A percentile compares a stretch with the other conserved stretches of the same genome.
Evolutionary conservation across 805 yeast genomes (phyloP).

Genomic region (Metschnikowia chrysomelidarum): DNA sequence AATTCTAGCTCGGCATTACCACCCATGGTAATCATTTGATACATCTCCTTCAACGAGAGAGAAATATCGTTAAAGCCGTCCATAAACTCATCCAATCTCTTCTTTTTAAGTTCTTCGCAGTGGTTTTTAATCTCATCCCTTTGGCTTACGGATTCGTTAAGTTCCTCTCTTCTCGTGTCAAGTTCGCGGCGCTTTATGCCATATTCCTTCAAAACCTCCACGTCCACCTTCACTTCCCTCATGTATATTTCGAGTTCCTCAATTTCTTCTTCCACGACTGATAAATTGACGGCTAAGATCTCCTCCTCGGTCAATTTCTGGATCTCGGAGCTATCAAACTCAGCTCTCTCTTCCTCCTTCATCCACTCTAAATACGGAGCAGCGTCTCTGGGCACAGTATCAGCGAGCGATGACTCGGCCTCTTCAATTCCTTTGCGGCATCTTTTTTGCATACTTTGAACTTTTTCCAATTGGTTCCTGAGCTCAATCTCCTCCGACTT

Average conservation of each 20-base stretch:
- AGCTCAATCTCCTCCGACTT: conserved; percentile 67
- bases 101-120: conserved; percentile 68
- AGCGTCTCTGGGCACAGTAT: conserved; percentile 54
- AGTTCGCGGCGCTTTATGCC: conserved; percentile 65
- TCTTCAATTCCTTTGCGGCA: conserved; percentile 40
- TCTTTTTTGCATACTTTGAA: conserved; percentile 36
- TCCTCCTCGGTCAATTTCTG: conserved; percentile 51
- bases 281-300: conserved; percentile 46
- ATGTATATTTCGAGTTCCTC: conserved; percentile 53
- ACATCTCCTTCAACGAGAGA: conserved; percentile 89
- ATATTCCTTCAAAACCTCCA: conserved; percentile 76
- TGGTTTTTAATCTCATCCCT: conserved; percentile 63
- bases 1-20: conserved; percentile 97
- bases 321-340: conserved; percentile 37
- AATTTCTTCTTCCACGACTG: conserved; percentile 49
- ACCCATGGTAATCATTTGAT: conserved; percentile 98
- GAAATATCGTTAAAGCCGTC: conserved; percentile 87
- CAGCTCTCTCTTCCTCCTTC: conserved; percentile 34
- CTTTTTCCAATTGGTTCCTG: conserved; percentile 60
- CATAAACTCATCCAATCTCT: conserved; percentile 86
- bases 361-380: conserved; percentile 51
- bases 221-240: conserved; percentile 59
- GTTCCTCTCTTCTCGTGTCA: conserved; percentile 57
- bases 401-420: conserved; percentile 39
- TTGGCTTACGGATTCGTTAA: conserved; percentile 62